Evolutionary conservation across 2,329 filamentous ascomycete species (phyloP), one percentile per base, ranked within the genome.

Genomic region (Pezicula radicicola): DNA sequence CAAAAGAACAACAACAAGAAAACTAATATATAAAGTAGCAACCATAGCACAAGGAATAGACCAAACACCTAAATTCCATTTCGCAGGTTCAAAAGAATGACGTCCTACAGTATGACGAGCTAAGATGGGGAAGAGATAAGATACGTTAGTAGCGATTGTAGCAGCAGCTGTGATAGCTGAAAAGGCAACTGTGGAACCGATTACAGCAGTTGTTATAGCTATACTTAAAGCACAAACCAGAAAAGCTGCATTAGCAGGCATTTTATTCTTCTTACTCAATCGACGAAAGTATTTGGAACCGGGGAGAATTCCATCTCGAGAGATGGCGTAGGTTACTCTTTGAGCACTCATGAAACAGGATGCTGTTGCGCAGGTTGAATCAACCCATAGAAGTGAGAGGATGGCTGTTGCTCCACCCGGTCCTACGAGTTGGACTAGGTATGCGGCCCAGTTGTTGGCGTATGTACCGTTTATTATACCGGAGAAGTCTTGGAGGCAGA

Each of bases 401-500:
- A 72, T 64, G 8, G 65, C 69, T 6, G 66, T 57, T 6, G 70
- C 70, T 8, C 68, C 69, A 18, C 62, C 62, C 9, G 61, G 53
- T 1, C 70, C 70, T 9, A 72, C 49, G 5, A 70, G 58, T 46
- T 72, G 69, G 3, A 72, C 62, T 4, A 72, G 60, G 49, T 70
- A 72, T 49, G 65, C 70, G 9, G 70, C 70, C 64, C 65, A 73
- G 53, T 71, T 72, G 57, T 72, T 72, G 33, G 64, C 48, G 46
- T 70, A 72, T 0, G 60, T 56, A 6, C 60, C 69, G 2, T 57
- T 58, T 30, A 70, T 63, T 50, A 73, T 68, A 13, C 63, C 66
- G 6, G 70, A 65, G 41, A 73, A 71, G 51, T 72, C 68, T 57
- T 71, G 69, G 47, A 72, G 66, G 56, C 69, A 72, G 60, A 71